Conservation (phyloP, 2,329 filamentous ascomycete species). For the Colletotrichum nymphaeae region DNA sequence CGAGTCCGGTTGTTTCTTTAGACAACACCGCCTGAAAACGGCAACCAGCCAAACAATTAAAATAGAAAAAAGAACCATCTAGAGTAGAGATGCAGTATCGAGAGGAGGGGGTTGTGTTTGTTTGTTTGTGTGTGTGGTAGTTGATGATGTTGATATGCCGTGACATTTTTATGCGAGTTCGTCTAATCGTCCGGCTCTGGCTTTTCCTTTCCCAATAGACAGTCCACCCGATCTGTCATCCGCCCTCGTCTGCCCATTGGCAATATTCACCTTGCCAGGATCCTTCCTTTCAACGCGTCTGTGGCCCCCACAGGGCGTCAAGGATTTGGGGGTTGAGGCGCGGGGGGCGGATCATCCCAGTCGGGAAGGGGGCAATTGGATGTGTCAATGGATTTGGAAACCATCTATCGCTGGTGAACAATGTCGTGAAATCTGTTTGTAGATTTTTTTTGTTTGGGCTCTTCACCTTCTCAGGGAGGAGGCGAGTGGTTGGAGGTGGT, state of each 20-base stretch:
- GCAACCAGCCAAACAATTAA: background rate
- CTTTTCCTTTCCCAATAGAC: constrained; percentile 2
- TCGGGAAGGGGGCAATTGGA: no score
- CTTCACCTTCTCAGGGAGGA: background rate
- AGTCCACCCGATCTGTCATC: background rate
- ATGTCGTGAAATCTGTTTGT: background rate
- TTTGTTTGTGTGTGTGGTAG: background rate
- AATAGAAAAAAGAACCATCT: constrained; percentile 8
- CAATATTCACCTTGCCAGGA: background rate
- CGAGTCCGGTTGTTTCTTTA: constrained; percentile 9
- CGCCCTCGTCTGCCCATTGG: background rate
- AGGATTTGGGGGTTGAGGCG: background rate
- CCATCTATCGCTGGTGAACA: background rate
- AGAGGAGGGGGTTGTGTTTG: background rate
- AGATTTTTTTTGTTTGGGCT: background rate
- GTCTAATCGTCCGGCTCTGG: constrained; percentile 22
- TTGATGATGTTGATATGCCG: background rate
- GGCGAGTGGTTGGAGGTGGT: background rate
- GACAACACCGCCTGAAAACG: background rate
- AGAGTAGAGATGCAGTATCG: constrained; percentile 34
- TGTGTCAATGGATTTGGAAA: background rate
- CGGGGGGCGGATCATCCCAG: background rate
- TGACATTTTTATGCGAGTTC: constrained; percentile 25
- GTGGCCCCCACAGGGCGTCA: background rate
- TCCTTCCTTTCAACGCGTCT: background rate